Percentiles rank a stretch among this genome's conserved stretches.
Evolutionary conservation across 176 grass and related monocot species (phyloP).

Genomic region (Triticum dicoccoides): DNA sequence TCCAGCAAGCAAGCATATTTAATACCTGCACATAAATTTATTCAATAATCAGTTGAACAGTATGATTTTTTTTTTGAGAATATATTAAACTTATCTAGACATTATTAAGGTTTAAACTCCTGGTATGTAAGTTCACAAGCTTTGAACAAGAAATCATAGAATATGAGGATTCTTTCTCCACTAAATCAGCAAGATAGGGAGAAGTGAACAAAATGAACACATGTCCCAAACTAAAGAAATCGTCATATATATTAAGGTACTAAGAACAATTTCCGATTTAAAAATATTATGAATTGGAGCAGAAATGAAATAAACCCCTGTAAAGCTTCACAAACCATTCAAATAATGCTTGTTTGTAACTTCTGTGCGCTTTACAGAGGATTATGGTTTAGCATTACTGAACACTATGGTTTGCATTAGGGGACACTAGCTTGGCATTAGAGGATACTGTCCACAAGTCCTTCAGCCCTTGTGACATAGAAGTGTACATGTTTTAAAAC

Average conservation of each 20-base stretch:
- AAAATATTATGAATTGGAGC: not conserved
- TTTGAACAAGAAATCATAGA: not conserved
- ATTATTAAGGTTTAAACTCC: not conserved
- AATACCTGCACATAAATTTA: constrained; percentile 51
- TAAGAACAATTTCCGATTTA: not conserved
- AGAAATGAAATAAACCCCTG: not conserved
- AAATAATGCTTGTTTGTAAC: constrained; percentile 26
- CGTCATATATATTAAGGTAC: constrained; percentile 1
- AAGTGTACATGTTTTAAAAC: constrained; percentile 21
- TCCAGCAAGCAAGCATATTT: constrained; percentile 98
- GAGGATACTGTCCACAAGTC: constrained; percentile 33
- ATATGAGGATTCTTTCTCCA: not conserved
- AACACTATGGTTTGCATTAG: not conserved
- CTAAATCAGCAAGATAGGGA: not conserved
- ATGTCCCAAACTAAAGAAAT: not conserved
- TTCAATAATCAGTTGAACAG: not conserved
- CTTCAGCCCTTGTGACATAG: constrained; percentile 30
- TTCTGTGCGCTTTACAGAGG: constrained; percentile 38
- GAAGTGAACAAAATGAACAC: not conserved
- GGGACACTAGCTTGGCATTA: constrained; percentile 25
- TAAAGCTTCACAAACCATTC: constrained; percentile 7
- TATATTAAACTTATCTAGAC: not conserved
- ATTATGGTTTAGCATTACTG: constrained; percentile 21
- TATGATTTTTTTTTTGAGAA: not conserved
- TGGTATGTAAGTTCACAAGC: not conserved